phyloP scores from a whole-genome alignment of 1,284 basidiomycete species.

The Inonotus obliquus region DNA sequence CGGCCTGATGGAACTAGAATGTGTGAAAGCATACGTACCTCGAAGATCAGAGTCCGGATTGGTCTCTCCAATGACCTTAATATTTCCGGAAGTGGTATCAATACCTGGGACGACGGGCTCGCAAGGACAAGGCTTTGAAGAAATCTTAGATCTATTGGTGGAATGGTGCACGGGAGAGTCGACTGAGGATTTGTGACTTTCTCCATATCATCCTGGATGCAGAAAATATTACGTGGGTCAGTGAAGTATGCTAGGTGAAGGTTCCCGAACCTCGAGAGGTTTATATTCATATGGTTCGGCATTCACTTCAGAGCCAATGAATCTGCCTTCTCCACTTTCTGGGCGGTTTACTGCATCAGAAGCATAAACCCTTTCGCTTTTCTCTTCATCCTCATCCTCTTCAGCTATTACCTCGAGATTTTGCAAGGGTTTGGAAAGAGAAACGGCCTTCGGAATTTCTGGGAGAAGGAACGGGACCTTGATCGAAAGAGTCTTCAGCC shows the following conservation, averaged over 20 bases:
- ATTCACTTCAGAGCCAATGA: not conserved
- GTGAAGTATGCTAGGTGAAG: not conserved
- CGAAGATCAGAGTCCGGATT: not conserved
- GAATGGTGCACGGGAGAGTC: not conserved
- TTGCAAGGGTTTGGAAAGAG: not conserved
- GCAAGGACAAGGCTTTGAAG: not conserved
- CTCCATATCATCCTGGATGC: not conserved
- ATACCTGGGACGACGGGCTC: not conserved
- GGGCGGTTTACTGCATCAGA: not conserved
- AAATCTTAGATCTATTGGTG: not conserved
- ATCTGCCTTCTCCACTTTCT: not conserved
- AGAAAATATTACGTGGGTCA: not conserved
- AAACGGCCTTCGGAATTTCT: not conserved
- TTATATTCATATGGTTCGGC: not conserved
- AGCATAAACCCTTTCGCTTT: not conserved
- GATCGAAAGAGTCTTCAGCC: not conserved
- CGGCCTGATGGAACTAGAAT: not conserved
- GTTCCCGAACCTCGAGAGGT: not conserved
- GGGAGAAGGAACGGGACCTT: slow-evolving; percentile 5
- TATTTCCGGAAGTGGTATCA: not conserved
- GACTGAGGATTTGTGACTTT: not conserved
- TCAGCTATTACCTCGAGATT: not conserved
- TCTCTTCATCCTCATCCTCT: slow-evolving; percentile 2
- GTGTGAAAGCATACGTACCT: not conserved
- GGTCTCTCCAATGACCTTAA: not conserved